Evolutionary conservation across 2,329 filamentous ascomycete species (phyloP).

Genomic region (Chaetomium globosum): DNA sequence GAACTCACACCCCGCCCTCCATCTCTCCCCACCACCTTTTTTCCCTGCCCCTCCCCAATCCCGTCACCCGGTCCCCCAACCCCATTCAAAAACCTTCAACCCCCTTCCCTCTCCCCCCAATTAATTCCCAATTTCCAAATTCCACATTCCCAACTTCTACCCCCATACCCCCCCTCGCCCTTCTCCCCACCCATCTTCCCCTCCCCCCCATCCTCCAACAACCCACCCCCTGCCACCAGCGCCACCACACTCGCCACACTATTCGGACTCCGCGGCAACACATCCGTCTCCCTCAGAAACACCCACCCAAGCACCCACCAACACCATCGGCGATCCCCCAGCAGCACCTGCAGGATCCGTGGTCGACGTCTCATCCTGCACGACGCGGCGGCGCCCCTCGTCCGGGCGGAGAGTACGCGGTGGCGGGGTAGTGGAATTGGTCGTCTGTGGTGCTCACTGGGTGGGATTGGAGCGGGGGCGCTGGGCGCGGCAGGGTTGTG

Average conservation of each 20-base stretch:
- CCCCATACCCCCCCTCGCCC: not conserved
- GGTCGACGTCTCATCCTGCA: constrained; percentile 8
- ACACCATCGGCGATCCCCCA: not conserved
- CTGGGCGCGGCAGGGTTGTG: not conserved
- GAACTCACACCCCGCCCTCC: constrained; percentile 10
- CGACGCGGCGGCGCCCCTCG: not conserved
- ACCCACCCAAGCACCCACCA: constrained; percentile 7
- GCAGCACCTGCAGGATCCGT: constrained; percentile 10
- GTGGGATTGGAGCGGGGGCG: too few relatives aligned
- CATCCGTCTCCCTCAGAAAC: constrained; percentile 10
- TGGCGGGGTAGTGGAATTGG: not conserved
- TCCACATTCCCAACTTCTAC: not conserved
- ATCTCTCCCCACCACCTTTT: constrained; percentile 9
- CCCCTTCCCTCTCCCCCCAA: not conserved
- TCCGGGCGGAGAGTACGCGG: not conserved
- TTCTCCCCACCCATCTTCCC: not conserved
- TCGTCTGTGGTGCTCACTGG: not conserved
- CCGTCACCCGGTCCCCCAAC: constrained; percentile 18
- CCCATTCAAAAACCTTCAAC: constrained; percentile 14
- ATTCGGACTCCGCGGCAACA: constrained; percentile 2
- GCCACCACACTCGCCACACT: constrained; percentile 10
- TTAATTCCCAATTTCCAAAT: too few relatives aligned
- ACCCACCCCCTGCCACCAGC: constrained; percentile 11
- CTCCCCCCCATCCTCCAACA: constrained; percentile 1
- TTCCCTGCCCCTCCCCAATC: constrained; percentile 13